Percentiles rank a stretch among this genome's conserved stretches.
These are phyloP conservation scores for Fusarium coffeatum DNA, from an alignment of 2,329 filamentous ascomycete genomes.

Conservation along the genomic window DNA sequence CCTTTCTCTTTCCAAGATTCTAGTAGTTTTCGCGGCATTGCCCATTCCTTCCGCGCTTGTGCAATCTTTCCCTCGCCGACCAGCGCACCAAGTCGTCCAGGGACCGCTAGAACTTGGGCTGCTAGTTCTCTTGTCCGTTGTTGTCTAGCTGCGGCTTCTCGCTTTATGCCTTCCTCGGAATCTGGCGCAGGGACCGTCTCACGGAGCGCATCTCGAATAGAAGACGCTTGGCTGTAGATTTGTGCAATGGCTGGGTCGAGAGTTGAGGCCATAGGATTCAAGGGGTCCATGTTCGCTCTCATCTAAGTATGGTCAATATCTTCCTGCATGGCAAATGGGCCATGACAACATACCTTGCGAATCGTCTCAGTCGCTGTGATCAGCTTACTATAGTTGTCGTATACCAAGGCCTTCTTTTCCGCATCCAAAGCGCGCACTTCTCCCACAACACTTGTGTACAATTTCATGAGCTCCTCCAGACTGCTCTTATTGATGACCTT, in stretches of 20 bases:
- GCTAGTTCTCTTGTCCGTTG: conserved; percentile 67
- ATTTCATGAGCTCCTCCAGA: conserved; percentile 74
- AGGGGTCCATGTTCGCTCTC: conserved; percentile 82
- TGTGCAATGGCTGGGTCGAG: conserved; percentile 79
- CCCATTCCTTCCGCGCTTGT: conserved; percentile 70
- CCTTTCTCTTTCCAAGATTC: conserved; percentile 66
- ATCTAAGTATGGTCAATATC: conserved; percentile 61
- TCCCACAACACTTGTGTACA: conserved; percentile 77
- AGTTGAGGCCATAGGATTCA: conserved; percentile 78
- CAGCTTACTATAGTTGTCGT: conserved; percentile 97
- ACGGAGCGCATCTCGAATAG: conserved; percentile 65
- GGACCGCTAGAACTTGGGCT: conserved; percentile 70
- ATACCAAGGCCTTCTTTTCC: conserved; percentile 96
- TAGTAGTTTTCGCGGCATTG: conserved; percentile 63
- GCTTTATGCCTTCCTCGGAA: conserved; percentile 53
- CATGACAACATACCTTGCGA: conserved; percentile 65
- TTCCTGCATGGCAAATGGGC: too few species aligned
- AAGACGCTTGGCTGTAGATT: conserved; percentile 72
- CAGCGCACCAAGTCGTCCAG: conserved; percentile 68
- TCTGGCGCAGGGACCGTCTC: conserved; percentile 60
- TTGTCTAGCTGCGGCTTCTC: conserved; percentile 49
- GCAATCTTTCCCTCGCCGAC: conserved; percentile 69
- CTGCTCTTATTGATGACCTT: conserved; percentile 70
- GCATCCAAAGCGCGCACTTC: conserved; percentile 93
- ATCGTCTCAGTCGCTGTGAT: conserved; percentile 98